Conservation (phyloP, 805 yeast species). For the Cyberlindnera euphorbiiphila region DNA sequence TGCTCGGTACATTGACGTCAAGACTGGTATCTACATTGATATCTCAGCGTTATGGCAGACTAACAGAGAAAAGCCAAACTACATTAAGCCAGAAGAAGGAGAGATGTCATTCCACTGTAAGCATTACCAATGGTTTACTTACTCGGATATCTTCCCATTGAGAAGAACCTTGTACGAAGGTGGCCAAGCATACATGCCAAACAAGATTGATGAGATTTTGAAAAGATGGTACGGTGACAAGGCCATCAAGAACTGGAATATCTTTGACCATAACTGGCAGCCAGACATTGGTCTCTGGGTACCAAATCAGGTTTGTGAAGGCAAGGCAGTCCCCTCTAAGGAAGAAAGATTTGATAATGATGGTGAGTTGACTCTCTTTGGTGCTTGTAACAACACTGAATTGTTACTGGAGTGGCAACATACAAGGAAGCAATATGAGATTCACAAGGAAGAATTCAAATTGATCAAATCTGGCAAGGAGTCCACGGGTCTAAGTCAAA, state of each 20-base stretch:
- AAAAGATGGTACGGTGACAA: slow-evolving; percentile 34
- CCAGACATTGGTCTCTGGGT: slow-evolving; percentile 45
- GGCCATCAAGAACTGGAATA: slow-evolving; percentile 22
- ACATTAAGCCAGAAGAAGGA: slow-evolving; percentile 10
- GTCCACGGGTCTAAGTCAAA: slow-evolving; percentile 16
- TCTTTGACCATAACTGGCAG: slow-evolving; percentile 33
- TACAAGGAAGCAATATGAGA: slow-evolving; percentile 28
- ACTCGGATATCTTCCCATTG: slow-evolving; percentile 39
- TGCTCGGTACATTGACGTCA: slow-evolving; percentile 45
- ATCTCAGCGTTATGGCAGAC: slow-evolving; percentile 38
- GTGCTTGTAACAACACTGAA: slow-evolving; percentile 36
- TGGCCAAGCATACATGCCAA: slow-evolving; percentile 42
- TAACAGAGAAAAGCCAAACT: slow-evolving; percentile 11
- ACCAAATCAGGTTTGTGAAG: slow-evolving; percentile 37
- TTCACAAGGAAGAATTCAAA: slow-evolving; percentile 27
- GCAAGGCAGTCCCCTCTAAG: slow-evolving; percentile 26
- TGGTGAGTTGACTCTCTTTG: slow-evolving; percentile 31
- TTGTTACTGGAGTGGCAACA: slow-evolving; percentile 38
- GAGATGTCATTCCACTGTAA: slow-evolving; percentile 27
- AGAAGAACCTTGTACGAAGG: slow-evolving; percentile 44
- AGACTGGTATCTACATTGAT: slow-evolving; percentile 47
- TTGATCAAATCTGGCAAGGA: slow-evolving; percentile 24
- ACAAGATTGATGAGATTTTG: slow-evolving; percentile 34
- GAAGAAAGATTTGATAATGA: slow-evolving; percentile 26
- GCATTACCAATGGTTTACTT: slow-evolving; percentile 27